Conservation (phyloP, 2,329 filamentous ascomycete species). For the Bipolaris oryzae region DNA sequence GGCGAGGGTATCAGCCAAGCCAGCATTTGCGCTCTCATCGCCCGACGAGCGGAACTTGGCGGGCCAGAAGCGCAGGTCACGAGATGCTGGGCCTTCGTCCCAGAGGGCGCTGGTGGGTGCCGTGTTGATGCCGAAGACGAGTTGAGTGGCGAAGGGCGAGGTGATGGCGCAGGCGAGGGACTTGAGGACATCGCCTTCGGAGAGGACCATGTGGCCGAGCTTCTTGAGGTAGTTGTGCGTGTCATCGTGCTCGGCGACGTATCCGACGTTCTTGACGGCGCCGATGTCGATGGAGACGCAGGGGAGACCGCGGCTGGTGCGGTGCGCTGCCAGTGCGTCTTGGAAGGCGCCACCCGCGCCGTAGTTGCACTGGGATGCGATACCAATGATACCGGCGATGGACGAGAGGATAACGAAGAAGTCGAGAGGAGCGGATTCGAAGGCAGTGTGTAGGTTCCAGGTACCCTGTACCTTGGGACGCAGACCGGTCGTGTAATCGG, state of each 20-base stretch:
- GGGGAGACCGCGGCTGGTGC: slow-evolving; percentile 27
- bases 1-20: neutral
- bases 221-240: neutral
- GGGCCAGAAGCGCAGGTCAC: neutral
- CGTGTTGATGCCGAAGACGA: neutral
- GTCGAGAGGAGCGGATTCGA: slow-evolving; percentile 17
- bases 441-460: slow-evolving; percentile 29
- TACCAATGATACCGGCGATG: slow-evolving; percentile 27
- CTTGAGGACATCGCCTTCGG: neutral
- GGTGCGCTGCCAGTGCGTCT: slow-evolving; percentile 28
- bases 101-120: neutral
- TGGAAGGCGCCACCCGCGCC: slow-evolving; percentile 50
- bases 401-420: slow-evolving; percentile 41
- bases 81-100: neutral
- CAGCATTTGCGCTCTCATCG: too few species aligned
- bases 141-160: neutral
- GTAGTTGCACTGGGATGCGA: slow-evolving; percentile 54
- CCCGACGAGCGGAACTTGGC: neutral
- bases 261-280: slow-evolving; percentile 52
- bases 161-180: neutral
- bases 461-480: slow-evolving; percentile 28
- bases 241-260: slow-evolving; percentile 27
- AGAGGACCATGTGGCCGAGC: neutral
- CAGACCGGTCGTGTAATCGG: slow-evolving; percentile 17
- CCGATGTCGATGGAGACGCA: slow-evolving; percentile 59